phyloP scores from a whole-genome alignment of 768 basidiomycete species.

The Paxillus rubicundulus region DNA sequence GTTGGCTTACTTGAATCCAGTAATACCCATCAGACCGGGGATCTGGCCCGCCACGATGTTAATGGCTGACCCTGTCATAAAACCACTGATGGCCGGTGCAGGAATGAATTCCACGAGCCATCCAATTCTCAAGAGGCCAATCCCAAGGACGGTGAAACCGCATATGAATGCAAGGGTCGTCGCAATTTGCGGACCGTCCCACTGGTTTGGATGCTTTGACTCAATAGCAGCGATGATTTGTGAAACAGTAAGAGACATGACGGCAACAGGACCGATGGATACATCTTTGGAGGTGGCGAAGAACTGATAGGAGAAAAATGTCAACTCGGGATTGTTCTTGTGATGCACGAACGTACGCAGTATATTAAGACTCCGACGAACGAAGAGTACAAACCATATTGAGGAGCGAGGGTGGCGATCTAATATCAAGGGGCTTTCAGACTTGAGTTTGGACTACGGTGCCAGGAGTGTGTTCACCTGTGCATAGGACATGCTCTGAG shows the following conservation, averaged over 20 bases:
- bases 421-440: constrained; percentile 24
- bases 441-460: not conserved
- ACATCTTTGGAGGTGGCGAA: constrained; percentile 99
- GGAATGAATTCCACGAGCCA: constrained; percentile 97
- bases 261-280: constrained; percentile 98
- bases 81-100: constrained; percentile 77
- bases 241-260: constrained; percentile 89
- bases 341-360: constrained; percentile 52
- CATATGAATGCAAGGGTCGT: constrained; percentile 80
- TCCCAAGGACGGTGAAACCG: constrained; percentile 87
- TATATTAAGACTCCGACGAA: constrained; percentile 87
- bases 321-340: not conserved
- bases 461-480: constrained; percentile 39
- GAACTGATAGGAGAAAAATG: constrained; percentile 46
- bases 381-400: constrained; percentile 93
- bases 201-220: constrained; percentile 50
- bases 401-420: constrained; percentile 80
- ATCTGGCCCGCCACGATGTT: constrained; percentile 87
- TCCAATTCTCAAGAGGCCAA: constrained; percentile 86
- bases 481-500: constrained; percentile 91
- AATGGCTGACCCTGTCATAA: constrained; percentile 99
- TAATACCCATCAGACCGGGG: constrained; percentile 85
- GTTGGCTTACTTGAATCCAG: constrained; percentile 71
- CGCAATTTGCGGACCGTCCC: constrained; percentile 72
- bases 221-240: constrained; percentile 75